These are phyloP conservation scores for Phytophthora pisi DNA, from an alignment of 352 stramenopile genomes.

Conservation along the genomic window DNA sequence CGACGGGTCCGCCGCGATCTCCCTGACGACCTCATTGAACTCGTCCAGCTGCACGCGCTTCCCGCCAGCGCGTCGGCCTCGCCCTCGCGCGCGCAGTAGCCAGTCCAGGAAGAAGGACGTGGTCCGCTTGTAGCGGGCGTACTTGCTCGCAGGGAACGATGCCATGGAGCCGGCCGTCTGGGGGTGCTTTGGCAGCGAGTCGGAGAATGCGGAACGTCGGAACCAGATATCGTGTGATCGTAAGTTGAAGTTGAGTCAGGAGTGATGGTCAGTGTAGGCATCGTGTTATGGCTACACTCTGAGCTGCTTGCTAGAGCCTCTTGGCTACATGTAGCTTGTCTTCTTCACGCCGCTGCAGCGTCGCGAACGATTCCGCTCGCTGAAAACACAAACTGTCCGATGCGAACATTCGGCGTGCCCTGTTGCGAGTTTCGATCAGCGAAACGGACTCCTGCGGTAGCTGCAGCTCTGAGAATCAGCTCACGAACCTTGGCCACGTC, in stretches of 20 bases:
- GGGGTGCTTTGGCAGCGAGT: neutral
- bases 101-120: conserved; percentile 29
- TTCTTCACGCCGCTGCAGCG: neutral
- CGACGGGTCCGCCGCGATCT: conserved; percentile 9
- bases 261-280: neutral
- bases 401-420: neutral
- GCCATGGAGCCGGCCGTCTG: neutral
- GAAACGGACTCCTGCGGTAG: neutral
- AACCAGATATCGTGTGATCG: neutral
- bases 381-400: neutral
- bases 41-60: neutral
- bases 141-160: neutral
- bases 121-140: conserved; percentile 22
- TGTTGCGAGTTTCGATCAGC: neutral
- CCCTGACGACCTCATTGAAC: conserved; percentile 12
- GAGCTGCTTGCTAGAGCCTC: neutral
- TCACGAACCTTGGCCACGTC: conserved; percentile 5
- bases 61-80: neutral
- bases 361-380: neutral
- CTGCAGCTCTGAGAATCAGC: neutral
- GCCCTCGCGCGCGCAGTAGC: conserved; percentile 19
- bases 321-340: too few species aligned
- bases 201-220: neutral
- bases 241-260: neutral
- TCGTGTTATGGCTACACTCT: neutral